Conservation (phyloP, 2,329 filamentous ascomycete species). For the Calonectria pauciramosa region DNA sequence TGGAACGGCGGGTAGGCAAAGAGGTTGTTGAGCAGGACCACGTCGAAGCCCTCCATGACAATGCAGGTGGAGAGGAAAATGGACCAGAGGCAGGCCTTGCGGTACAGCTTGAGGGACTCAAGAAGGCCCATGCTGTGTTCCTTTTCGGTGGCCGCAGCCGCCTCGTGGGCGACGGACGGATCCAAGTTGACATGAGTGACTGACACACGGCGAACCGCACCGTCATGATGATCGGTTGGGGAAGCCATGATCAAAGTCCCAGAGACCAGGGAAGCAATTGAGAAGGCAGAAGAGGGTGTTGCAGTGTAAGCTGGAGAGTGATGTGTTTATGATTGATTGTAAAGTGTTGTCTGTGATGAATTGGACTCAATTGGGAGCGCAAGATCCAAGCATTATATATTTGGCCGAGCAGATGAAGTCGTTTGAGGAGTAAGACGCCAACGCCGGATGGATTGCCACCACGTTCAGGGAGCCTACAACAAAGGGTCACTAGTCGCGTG, state of each 20-base stretch:
- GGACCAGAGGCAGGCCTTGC: conserved; percentile 54
- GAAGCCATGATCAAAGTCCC: conserved; percentile 30
- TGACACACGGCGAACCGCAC: conserved; percentile 27
- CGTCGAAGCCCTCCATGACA: conserved; percentile 59
- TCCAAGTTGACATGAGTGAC: conserved; percentile 28
- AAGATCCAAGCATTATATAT: conserved; percentile 23
- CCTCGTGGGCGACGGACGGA: conserved; percentile 37
- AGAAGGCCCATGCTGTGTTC: conserved; percentile 52
- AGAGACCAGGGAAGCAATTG: not conserved
- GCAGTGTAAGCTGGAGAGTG: not conserved
- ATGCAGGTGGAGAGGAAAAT: conserved; percentile 54
- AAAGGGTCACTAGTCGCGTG: conserved; percentile 15
- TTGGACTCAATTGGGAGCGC: not conserved
- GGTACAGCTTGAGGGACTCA: conserved; percentile 56
- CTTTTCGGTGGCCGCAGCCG: conserved; percentile 47
- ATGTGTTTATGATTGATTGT: not conserved
- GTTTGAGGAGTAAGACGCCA: not conserved
- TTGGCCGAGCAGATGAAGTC: conserved; percentile 1
- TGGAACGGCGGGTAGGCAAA: conserved; percentile 57
- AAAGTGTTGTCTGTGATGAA: not conserved
- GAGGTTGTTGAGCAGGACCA: conserved; percentile 55
- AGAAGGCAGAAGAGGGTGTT: not conserved
- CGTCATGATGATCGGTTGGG: conserved; percentile 17
- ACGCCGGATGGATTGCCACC: not conserved
- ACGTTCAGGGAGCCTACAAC: not conserved